These are phyloP conservation scores for Alternaria longipes DNA, from an alignment of 2,329 filamentous ascomycete genomes.

Conservation along the genomic window DNA sequence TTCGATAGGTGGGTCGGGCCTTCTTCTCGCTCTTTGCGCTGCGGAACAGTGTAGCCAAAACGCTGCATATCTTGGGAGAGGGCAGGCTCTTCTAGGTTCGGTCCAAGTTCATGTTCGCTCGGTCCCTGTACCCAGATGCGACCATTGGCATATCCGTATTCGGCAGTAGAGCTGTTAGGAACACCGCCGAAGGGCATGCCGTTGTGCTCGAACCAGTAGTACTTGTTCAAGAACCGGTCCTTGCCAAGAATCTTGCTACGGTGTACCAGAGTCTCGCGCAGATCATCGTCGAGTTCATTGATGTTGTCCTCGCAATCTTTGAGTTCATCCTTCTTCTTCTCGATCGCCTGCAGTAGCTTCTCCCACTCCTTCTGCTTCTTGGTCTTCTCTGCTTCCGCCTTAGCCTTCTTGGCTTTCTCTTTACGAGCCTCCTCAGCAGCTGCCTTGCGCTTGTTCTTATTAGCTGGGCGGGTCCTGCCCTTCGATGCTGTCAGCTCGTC, in stretches of 20 bases:
- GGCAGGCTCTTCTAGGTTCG: conserved; percentile 64
- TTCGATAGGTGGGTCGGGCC: conserved; percentile 79
- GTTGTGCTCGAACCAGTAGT: conserved; percentile 99
- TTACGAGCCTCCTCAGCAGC: conserved; percentile 69
- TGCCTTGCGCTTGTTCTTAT: conserved; percentile 78
- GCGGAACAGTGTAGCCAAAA: conserved; percentile 82
- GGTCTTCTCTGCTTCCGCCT: conserved; percentile 68
- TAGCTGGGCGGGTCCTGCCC: conserved; percentile 63
- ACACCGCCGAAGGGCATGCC: conserved; percentile 95
- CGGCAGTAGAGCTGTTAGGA: conserved; percentile 85
- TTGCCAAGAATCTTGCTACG: conserved; percentile 89
- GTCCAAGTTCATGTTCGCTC: conserved; percentile 78
- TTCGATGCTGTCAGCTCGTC: conserved; percentile 65
- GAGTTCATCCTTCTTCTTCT: conserved; percentile 83
- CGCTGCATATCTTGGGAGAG: conserved; percentile 78
- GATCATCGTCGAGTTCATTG: conserved; percentile 83
- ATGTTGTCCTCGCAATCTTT: conserved; percentile 87
- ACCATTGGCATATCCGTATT: conserved; percentile 90
- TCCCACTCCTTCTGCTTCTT: conserved; percentile 86
- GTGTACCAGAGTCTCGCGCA: conserved; percentile 92
- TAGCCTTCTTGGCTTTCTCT: conserved; percentile 72
- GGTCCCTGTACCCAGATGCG: conserved; percentile 97
- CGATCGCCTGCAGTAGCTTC: conserved; percentile 86
- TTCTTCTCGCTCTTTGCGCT: conserved; percentile 88
- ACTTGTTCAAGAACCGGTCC: conserved; percentile 97